Evolutionary conservation across 331 rosid genomes (phyloP), one percentile per base, ranked within the genome.

Genomic region (Malus hybrid): DNA sequence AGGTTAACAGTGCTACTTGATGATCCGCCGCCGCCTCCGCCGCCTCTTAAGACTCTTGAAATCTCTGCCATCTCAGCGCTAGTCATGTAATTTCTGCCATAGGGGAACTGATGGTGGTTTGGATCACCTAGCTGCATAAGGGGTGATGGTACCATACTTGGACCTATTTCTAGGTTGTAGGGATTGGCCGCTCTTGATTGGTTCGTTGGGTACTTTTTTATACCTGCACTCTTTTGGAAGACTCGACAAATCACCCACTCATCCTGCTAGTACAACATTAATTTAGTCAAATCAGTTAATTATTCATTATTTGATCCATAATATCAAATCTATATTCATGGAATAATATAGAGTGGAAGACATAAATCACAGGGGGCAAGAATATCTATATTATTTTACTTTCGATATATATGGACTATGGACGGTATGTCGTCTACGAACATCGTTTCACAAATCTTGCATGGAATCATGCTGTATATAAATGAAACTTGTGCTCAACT

Each of bases 201-300:
- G 82, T 74, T 86, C 5, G 93, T 76, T 19, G 97, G 93, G 84
- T 80, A 95, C 71, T 95, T 95, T 60, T 92, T 95, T 20, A 81
- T 85, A 3, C 95, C 97, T 1, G 84, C 96, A 73, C 97, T 95
- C 83, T 95, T 95, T 66, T 88, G 90, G 85, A 95, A 95, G 8
- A 95, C 90, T 33, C 99, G 84, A 81, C 97, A 92, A 6, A 95
- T 96, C 69, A 92, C 99, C 99, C 99, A 95, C 76, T 95, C 99
- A 82, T 95, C 99, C 87, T 91, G 91, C 83, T 62, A 57, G 19
- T 10, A 27, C 42, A 42, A 39, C 18, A 3, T 60, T 52, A 52
- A 16, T 39, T 12, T 72, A 1, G 19, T 31, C 12, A 19, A 16
- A 52, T 5, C 6, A 32, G 5, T 18, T 18, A 74, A 12, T 19